Base-by-base conservation (phyloP, 2,329 filamentous ascomycete species). In the Ambrosiella xylebori region DNA sequence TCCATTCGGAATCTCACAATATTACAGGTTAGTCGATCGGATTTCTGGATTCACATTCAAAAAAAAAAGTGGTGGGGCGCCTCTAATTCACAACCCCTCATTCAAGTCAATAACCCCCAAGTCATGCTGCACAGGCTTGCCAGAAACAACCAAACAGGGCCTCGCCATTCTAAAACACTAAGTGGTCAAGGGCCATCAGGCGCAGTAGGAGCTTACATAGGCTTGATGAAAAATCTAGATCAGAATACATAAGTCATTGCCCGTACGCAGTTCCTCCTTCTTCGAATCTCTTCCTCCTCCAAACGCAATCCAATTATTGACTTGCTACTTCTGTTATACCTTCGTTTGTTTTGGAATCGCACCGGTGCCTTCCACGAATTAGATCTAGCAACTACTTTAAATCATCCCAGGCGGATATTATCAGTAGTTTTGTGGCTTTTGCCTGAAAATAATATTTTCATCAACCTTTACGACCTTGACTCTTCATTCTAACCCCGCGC, bases 281-380 rank as follows among this genome's bases (percentile, higher is more conserved):
- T 54, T 54, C 37, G 41, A 54, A 13, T 27, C 35, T 38, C 52
- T 54, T 54, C 52, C 52, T 54, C 41, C 15, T 39, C 38, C 17
- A 54, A 38, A 54, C 38, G 52, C 52, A 54, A 54, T n/a, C 13
- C 35, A 13, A 17, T 36, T 19, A 54, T 17, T n/a, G 52, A 54
- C 52, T 54, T 54, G 44, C 56, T 52, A 54, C 53, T 56, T 47
- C 36, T 52, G 27, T 44, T 47, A 45, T 41, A 57, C 59, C 47
- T 37, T 60, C 59, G 56, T 60, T 60, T 60, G 56, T 60, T 60
- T 60, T 60, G 59, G 59, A 60, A 60, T 58, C 59, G 59, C 59
- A 60, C 56, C 59, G 59, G 59, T 60, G 59, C 59, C 45, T 54
- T 60, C 56, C 57, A 49, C 57, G 27, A 40, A 57, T 36, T 57